Base-by-base conservation (phyloP, 163 green algal species). In the Chlorella variabilis region DNA sequence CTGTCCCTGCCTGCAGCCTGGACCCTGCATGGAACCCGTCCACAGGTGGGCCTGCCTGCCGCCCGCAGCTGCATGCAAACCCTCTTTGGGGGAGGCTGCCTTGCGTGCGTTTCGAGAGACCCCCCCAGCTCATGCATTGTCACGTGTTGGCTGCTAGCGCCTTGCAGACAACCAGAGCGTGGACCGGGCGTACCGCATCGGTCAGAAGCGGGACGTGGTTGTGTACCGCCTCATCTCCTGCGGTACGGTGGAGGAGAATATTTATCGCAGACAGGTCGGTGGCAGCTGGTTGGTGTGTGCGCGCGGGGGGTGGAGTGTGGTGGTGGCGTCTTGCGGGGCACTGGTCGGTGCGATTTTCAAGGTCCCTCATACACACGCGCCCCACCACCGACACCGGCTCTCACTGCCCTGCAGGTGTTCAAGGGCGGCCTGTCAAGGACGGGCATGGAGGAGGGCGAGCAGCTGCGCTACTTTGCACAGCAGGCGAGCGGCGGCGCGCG, bases 211-310 rank as follows among this genome's bases (percentile, higher is more conserved):
- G 45, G 36, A 62, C 29, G 41, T 58, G 67, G 18, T 39, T 3
- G 39, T 95, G 38, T 98, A 98, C 87, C 91, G 97, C 58, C 92
- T 99, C 4, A 97, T 99, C 62, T 97, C 91, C 1, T 98, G 93
- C 70, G 96, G 95, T 33, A 99, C 95, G 13, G 91, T 99, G 56
- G 97, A 99, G 90, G 97, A 99, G 87, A 98, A 98, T 85, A 97
- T 97, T 42, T 98, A 97, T 85, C 83, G 93, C 21, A 94, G 92
- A 78, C 96, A 99, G 90, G 88, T 95, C 11, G 45, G 45, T 15
- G 11, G 79, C 17, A 75, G 9, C 59, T 54, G 67, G 13, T 34
- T 54, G 41, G 0, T 1, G 29, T 36, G 29, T 1, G 23, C 25
- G 4, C 15, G 45, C 45, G 11, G n/a, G n/a, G n/a, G n/a, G n/a